A percentile compares a stretch with the other conserved stretches of the same genome.
Conservation (phyloP, 306 rosid genomes). For the Macrotyloma uniflorum region DNA sequence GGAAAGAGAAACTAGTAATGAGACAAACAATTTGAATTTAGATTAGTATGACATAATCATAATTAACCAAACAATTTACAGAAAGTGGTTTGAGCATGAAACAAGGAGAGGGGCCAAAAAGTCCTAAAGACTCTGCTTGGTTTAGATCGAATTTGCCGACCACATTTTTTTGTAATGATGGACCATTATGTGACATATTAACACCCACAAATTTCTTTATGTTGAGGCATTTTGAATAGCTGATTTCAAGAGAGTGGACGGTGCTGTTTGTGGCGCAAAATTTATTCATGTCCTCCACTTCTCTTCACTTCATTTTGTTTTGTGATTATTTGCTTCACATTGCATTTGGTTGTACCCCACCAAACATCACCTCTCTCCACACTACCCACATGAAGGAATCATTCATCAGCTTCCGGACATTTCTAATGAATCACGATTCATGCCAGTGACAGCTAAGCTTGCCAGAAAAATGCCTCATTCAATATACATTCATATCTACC, state of each 20-base stretch:
- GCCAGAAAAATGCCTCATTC: constrained; percentile 25
- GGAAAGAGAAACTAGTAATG: background rate
- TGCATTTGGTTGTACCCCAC: constrained; percentile 41
- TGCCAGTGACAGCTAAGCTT: constrained; percentile 58
- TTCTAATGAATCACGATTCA: constrained; percentile 52
- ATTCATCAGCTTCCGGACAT: constrained; percentile 66
- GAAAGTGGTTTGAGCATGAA: constrained; percentile 2
- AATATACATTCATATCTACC: constrained; percentile 35
- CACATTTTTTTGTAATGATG: background rate
- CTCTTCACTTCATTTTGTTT: background rate
- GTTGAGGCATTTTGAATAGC: constrained; percentile 32
- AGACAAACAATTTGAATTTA: background rate
- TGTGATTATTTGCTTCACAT: constrained; percentile 41
- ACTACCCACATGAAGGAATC: constrained; percentile 59
- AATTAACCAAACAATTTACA: background rate
- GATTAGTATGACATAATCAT: constrained; percentile 27
- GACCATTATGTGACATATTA: background rate
- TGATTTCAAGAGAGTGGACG: constrained; percentile 45
- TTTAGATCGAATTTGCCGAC: no score
- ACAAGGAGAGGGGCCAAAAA: constrained; percentile 9
- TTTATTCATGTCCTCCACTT: constrained; percentile 33
- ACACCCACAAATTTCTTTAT: constrained; percentile 21
- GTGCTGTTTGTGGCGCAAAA: constrained; percentile 51
- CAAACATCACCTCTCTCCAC: constrained; percentile 36
- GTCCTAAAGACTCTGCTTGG: constrained; percentile 26